A percentile compares a stretch with the other conserved stretches of the same genome.
phyloP scores from a whole-genome alignment of 225 moss, liverwort and hornwort species.

The Climacium dendroides region DNA sequence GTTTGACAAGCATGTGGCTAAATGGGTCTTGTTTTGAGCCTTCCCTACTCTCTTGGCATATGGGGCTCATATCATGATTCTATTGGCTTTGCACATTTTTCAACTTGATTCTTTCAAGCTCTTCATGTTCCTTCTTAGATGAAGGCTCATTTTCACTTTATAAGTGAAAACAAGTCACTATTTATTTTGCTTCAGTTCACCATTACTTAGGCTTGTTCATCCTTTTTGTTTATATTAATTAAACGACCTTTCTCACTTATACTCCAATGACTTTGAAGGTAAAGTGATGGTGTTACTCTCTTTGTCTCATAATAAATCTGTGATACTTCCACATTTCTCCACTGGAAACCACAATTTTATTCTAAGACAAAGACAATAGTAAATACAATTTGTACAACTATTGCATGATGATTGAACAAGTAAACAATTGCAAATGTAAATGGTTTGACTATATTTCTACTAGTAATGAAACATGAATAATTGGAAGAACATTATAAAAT shows the following conservation, averaged over 20 bases:
- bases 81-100: neutral
- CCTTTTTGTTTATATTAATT: neutral
- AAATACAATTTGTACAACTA: neutral
- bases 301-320: too few relatives aligned
- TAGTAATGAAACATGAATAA: too few relatives aligned
- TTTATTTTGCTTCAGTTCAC: neutral
- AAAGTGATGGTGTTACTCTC: neutral
- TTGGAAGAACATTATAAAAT: too few relatives aligned
- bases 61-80: neutral
- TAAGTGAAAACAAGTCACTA: neutral
- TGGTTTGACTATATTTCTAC: too few relatives aligned
- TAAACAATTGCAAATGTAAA: neutral
- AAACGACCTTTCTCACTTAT: neutral
- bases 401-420: neutral
- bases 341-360: too few relatives aligned
- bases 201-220: too few relatives aligned
- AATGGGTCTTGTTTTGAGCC: too few relatives aligned
- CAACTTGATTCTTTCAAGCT: neutral
- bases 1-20: too few relatives aligned
- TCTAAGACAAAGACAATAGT: too few relatives aligned
- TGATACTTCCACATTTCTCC: accelerated
- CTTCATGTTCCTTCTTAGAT: neutral
- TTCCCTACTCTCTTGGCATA: accelerated
- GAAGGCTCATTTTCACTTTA: neutral
- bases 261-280: neutral